Evolutionary conservation across 1,284 basidiomycete genomes (phyloP).

Genomic region (Trametes pubescens): DNA sequence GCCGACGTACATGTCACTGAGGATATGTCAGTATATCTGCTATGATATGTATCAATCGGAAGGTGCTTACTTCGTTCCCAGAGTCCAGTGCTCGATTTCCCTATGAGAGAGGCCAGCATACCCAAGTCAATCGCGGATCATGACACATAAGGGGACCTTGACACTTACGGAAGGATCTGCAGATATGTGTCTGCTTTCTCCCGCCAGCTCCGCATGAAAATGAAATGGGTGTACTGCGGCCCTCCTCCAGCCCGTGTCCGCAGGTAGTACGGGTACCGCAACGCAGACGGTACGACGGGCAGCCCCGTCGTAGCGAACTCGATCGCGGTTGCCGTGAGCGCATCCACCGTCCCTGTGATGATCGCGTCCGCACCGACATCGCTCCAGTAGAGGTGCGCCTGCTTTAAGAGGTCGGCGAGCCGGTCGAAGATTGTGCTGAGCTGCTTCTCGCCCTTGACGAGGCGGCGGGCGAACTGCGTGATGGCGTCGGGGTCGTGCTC

Average conservation of each 20-base stretch:
- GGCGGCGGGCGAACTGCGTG: conserved; percentile 27
- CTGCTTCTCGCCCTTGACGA: conserved; percentile 26
- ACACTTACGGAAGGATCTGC: conserved; percentile 31
- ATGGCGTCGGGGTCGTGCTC: conserved; percentile 25
- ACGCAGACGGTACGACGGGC: conserved; percentile 20
- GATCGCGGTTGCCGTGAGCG: conserved; percentile 24
- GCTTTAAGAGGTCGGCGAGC: conserved; percentile 24
- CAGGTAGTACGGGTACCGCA: conserved; percentile 31
- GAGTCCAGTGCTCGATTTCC: conserved; percentile 32
- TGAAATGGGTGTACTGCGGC: conserved; percentile 31
- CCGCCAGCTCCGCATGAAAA: conserved; percentile 31
- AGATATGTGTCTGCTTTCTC: conserved; percentile 29
- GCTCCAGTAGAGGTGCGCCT: conserved; percentile 30
- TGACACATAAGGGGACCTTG: not conserved
- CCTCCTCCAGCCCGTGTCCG: conserved; percentile 29
- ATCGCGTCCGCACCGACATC: conserved; percentile 31
- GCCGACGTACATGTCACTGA: conserved; percentile 28
- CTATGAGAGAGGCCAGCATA: not conserved
- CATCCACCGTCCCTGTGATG: conserved; percentile 30
- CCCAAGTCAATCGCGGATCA: not conserved
- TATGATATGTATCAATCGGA: not conserved
- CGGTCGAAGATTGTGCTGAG: conserved; percentile 30
- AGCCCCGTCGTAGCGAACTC: conserved; percentile 27
- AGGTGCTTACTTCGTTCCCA: conserved; percentile 29
- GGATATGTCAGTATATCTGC: conserved; percentile 1